phyloP scores from a whole-genome alignment of 257 asterid species.

The Fraxinus excelsior region DNA sequence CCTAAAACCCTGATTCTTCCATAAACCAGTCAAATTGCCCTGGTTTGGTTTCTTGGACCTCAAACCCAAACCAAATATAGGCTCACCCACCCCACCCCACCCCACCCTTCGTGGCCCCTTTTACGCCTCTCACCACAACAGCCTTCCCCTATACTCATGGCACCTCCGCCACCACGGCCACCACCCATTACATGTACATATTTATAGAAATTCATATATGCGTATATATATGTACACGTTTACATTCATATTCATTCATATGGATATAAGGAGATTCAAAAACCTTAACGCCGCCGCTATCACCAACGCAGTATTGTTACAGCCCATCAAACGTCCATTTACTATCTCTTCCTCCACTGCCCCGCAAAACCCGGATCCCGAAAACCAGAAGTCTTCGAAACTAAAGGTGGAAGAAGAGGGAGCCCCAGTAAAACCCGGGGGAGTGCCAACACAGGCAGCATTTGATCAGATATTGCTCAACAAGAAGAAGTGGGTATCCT shows the following conservation, averaged over 20 bases:
- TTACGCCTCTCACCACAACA: neutral
- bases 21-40: neutral
- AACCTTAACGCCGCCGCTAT: conserved; percentile 30
- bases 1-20: neutral
- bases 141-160: neutral
- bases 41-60: neutral
- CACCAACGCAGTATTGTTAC: conserved; percentile 44
- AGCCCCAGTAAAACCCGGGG: conserved; percentile 18
- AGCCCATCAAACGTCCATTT: conserved; percentile 50
- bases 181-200: neutral
- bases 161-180: neutral
- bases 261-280: conserved; percentile 56
- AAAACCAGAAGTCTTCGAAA: conserved; percentile 6
- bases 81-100: neutral
- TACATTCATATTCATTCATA: conserved; percentile 11
- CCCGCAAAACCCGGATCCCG: conserved; percentile 19
- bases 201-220: neutral
- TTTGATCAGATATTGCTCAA: conserved; percentile 33
- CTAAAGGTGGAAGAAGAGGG: conserved; percentile 4
- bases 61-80: neutral
- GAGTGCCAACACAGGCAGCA: conserved; percentile 33
- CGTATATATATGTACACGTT: neutral
- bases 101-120: neutral
- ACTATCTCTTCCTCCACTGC: conserved; percentile 35
- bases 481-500: conserved; percentile 37